Evolutionary conservation across 164 flowering plant genomes (phyloP), one percentile per base, ranked within the genome.

Genomic region (Malania oleifera): DNA sequence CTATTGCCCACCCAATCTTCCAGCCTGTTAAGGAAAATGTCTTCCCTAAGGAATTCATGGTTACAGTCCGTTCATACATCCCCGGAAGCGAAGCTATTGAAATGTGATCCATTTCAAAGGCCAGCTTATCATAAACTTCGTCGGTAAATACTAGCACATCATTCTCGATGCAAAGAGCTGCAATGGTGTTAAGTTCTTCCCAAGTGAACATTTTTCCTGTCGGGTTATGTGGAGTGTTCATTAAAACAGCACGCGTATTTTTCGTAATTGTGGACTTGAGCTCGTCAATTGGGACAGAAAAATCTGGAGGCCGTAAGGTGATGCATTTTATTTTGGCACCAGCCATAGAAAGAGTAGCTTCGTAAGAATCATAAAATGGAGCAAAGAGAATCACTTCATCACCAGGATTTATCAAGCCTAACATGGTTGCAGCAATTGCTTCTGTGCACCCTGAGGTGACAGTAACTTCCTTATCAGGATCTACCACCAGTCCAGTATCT

Each of bases 1-100:
- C 97, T 56, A 93, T 82, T 5, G 99, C 96, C 99, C 99, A 93
- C 8, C 97, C 99, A 2, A 93, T 86, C 76, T 93, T 93, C 99
- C 99, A 93, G 22, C 99, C 99, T 0, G 97, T 93, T 31, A 93
- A 64, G 39, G 99, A 93, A 59, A 90, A 90, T 1, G 99, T 93
- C 79, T 93, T 93, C 48, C 97, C 99, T 18, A 93, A 69, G 29
- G 99, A 93, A 60, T 93, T 93, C 78, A 93, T 38, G 12, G 97
- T 93, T n/a, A 93, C 96, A 0, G 99, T 93, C 45, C 99, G 74
- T 66, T 90, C 96, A 31, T 68, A 93, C 99, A 93, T 93, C 37
- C 96, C 96, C 0, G 97, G 99, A 62, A 93, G 91, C 1, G 97
- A 90, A 53, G 99, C 99, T 0, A 93, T 79, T 7, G 96, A 90